Percentiles rank a stretch among this genome's conserved stretches.
phyloP scores from a whole-genome alignment of 2,329 filamentous ascomycete genomes.

The Pezicula radicicola region DNA sequence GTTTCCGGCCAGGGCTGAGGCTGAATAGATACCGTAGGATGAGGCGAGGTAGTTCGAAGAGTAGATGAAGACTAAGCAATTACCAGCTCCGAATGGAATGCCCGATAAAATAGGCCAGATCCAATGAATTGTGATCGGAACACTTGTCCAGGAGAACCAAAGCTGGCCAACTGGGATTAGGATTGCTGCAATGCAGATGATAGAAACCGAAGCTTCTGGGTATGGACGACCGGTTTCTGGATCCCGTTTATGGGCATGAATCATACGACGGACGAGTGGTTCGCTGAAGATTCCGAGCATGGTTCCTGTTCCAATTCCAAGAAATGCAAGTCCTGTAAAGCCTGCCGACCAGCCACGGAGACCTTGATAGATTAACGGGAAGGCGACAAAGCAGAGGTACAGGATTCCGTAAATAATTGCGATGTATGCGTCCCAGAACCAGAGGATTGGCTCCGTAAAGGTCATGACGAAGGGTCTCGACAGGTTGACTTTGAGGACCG shows the following conservation, averaged over 20 bases:
- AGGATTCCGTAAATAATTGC: slow-evolving; percentile 81
- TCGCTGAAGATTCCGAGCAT: slow-evolving; percentile 60
- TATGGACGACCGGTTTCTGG: slow-evolving; percentile 68
- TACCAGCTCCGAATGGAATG: slow-evolving; percentile 75
- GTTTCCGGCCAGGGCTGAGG: slow-evolving; percentile 77
- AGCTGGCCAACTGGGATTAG: slow-evolving; percentile 76
- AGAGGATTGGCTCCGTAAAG: slow-evolving; percentile 76
- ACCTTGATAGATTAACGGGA: slow-evolving; percentile 76
- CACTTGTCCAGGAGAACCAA: slow-evolving; percentile 84
- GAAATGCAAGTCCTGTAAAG: slow-evolving; percentile 72
- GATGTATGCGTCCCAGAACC: slow-evolving; percentile 68
- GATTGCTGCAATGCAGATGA: slow-evolving; percentile 76
- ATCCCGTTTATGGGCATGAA: slow-evolving; percentile 73
- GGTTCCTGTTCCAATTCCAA: slow-evolving; percentile 66
- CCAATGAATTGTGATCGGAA: slow-evolving; percentile 76
- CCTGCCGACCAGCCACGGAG: slow-evolving; percentile 75
- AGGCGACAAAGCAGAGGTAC: slow-evolving; percentile 87
- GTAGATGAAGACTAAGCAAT: slow-evolving; percentile 79
- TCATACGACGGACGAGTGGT: slow-evolving; percentile 72
- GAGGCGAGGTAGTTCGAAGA: slow-evolving; percentile 76
- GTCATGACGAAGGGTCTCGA: slow-evolving; percentile 75
- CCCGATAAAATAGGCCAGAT: slow-evolving; percentile 76
- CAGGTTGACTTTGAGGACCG: slow-evolving; percentile 72
- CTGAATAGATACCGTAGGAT: slow-evolving; percentile 78
- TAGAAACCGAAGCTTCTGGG: slow-evolving; percentile 77